Evolutionary conservation across 2,329 filamentous ascomycete species (phyloP), one percentile per base, ranked within the genome.

Genomic region (Neospermospora avenae): DNA sequence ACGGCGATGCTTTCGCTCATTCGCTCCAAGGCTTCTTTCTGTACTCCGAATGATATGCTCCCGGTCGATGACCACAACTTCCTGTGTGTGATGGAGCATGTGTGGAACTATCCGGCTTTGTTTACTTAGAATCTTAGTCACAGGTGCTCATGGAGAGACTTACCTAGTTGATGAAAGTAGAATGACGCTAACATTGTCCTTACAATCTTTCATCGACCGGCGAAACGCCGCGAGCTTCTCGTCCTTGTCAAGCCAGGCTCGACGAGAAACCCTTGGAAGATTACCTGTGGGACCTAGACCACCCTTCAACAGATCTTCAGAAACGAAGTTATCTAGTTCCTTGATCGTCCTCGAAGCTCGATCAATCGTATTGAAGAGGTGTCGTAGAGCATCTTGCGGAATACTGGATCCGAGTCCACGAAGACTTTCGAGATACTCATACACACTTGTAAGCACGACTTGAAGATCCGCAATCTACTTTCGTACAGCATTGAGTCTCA

Each of bases 141-240:
- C 10, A 45, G 14, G 25, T 4, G 20, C 5, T 25, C 24, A 25
- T 20, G 11, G 20, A 14, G 42, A 45, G 11, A 25, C 20, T 45
- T 8, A 45, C 42, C 42, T 45, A 22, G 34, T 53, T 22, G 31
- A 24, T 37, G 49, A 35, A 2, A 24, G 25, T 14, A 53, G 13
- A 22, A 53, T 8, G 25, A 53, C 24, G 22, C 18, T 11, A 10
- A 53, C 10, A 37, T 53, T 53, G 13, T 39, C 49, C 34, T 25
- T 35, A 14, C 31, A 35, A 22, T 53, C 49, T 41, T 53, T 53
- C 13, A 53, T 39, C 25, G 49, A 39, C 18, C 49, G 22, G 22
- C 49, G 49, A 53, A 53, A 37, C 8, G 18, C 31, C 41, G 34
- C 49, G 31, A 53, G 31, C 31, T 53, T 53, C 49, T 53, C 41